Base-by-base conservation (phyloP, 495 filamentous ascomycete genomes). In the Evernia prunastri region DNA sequence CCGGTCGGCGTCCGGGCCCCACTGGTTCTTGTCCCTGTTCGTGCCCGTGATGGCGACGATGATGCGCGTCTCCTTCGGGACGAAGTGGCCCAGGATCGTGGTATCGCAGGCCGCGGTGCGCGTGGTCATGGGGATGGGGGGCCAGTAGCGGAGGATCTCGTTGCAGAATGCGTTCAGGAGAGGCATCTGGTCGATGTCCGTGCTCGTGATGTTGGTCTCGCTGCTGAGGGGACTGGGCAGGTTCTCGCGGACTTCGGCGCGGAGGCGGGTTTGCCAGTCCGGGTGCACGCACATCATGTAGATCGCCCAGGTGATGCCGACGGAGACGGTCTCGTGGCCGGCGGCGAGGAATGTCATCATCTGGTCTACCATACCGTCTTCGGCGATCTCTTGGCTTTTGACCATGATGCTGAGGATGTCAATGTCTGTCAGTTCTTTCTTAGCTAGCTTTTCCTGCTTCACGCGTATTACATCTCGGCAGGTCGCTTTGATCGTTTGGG, bases 271-370 rank as follows among this genome's bases (percentile, higher is more conserved):
- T 51, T 74, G 72, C 4, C 69, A 45, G 3, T 63, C 63, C 4
- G 70, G 70, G 49, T 66, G 66, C 23, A 39, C 7, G 29, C 69
- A 68, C 15, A 74, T 45, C 8, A 59, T 60, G 27, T 67, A 71
- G 20, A 74, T 39, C 7, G 72, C 63, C 72, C 72, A 73, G 6
- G 58, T 51, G n/a, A 73, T 49, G 0, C 68, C 65, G 12, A 66
- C 56, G 36, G 72, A 67, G 31, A 66, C 71, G 0, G 73, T 71
- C 71, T 90, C 89, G 70, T 92, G 89, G 9, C 89, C 89, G 0
- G 89, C 89, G 0, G 84, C 86, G 11, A 92, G 81, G 73, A 92
- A 91, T 0, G 88, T 91, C 86, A 91, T 88, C 65, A 89, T 77
- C 67, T 92, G 88, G 71, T 92, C 87, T 40, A 86, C 76, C 43